phyloP scores from a whole-genome alignment of 1,139 yeast genomes.

The Yamadazyma membranifaciens region DNA sequence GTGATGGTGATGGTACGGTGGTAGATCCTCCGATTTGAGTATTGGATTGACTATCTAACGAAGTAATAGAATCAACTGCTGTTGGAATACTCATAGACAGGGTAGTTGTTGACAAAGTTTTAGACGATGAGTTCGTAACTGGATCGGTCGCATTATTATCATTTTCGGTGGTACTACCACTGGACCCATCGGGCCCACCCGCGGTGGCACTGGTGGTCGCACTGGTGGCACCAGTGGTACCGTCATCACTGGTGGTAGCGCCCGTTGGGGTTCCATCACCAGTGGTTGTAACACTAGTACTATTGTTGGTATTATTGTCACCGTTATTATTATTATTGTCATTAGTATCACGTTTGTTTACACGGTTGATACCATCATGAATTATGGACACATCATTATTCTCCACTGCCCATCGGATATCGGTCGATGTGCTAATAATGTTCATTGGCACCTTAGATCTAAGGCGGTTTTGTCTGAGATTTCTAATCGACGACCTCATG shows the following conservation, averaged over 20 bases:
- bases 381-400: too few species aligned
- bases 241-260: background rate
- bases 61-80: too few species aligned
- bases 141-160: conserved; percentile 1
- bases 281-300: background rate
- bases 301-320: background rate
- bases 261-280: background rate
- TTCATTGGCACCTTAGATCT: too few species aligned
- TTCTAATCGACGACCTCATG: too few species aligned
- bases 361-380: too few species aligned
- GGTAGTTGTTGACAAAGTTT: conserved; percentile 1
- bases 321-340: background rate
- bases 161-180: background rate
- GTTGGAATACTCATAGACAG: conserved; percentile 2
- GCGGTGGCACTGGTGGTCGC: too few species aligned
- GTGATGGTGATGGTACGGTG: background rate
- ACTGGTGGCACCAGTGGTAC: conserved; percentile 1
- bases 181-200: background rate
- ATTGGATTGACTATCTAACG: too few species aligned
- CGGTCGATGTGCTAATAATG: too few species aligned
- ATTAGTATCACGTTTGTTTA: background rate
- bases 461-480: too few species aligned
- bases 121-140: conserved; percentile 7
- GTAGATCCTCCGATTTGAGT: background rate
- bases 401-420: too few species aligned